Base-by-base conservation (phyloP, 495 filamentous ascomycete genomes). In the Penicillium lagena region DNA sequence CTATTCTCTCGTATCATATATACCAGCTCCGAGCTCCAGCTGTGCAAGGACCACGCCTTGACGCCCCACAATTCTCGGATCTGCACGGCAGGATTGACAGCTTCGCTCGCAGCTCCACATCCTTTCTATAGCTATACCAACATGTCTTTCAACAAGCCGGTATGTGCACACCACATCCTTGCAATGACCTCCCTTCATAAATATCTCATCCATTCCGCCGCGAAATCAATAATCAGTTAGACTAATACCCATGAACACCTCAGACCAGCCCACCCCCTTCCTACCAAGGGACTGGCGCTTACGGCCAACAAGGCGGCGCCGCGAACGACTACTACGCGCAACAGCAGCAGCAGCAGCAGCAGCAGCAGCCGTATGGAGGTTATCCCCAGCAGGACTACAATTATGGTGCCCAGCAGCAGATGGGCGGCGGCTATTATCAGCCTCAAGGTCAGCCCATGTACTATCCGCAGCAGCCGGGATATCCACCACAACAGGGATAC, bases 221-320 rank as follows among this genome's bases (percentile, higher is more conserved):
- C 22, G 22, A 22, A 22, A 22, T 22, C 22, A 22, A 22, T 22
- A 22, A 4, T 22, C 2, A 6, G 4, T 22, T 22, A 4, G 4
- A 22, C 22, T 22, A 22, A 22, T 4, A 45, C 17, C 38, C 37
- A 55, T 50, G 51, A 51, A 54, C 45, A 27, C 7, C 38, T 8
- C 37, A 70, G 67, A 63, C 59, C 38, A 61, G 62, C 36, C 65
- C 67, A 12, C 67, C 67, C n/a, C 67, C 67, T 31, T 62, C 67
- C 29, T 68, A 69, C 47, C 66, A 59, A 5, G 40, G 54, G 9
- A 60, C 59, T 9, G 49, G 47, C 56, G 22, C 22, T 6, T 22
- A 22, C 22, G 2, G 2, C 22, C 22, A 22, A 22, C 22, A 22
- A 22, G 22, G 22, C 22, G 65, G 62, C 49, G 56, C 54, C 12